phyloP scores from a whole-genome alignment of 2,329 filamentous ascomycete species.

The Drechslerella coelobrocha region DNA sequence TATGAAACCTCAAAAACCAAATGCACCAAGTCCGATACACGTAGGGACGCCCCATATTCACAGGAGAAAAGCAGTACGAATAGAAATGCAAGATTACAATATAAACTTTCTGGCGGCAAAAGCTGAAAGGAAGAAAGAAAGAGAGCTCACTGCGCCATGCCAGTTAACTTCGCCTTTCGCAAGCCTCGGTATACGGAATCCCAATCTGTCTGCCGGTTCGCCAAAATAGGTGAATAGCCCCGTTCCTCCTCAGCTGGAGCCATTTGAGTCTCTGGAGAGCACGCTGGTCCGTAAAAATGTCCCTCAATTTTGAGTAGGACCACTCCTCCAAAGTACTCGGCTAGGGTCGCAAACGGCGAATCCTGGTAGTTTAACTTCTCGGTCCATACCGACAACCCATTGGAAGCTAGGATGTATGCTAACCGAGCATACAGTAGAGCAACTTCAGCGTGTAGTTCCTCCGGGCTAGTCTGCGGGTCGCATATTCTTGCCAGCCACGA shows the following conservation, averaged over 20 bases:
- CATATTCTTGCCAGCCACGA: slow-evolving; percentile 12
- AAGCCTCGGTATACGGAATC: slow-evolving; percentile 26
- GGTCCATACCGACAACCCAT: not conserved
- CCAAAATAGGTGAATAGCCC: slow-evolving; percentile 22
- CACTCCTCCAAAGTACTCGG: slow-evolving; percentile 28
- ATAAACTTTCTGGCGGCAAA: too few species aligned
- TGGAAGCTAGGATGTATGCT: slow-evolving; percentile 13
- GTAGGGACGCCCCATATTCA: too few species aligned
- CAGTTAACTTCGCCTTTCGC: slow-evolving; percentile 20
- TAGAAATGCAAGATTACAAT: too few species aligned
- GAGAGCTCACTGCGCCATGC: slow-evolving; percentile 14
- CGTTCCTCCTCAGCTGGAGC: not conserved
- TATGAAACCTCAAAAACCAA: too few species aligned
- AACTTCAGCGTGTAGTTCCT: slow-evolving; percentile 12
- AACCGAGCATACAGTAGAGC: slow-evolving; percentile 29
- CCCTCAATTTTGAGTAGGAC: slow-evolving; percentile 27
- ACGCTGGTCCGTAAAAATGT: slow-evolving; percentile 14
- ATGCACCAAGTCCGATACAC: too few species aligned
- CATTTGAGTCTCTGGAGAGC: not conserved
- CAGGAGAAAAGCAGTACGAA: too few species aligned
- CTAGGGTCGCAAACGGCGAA: slow-evolving; percentile 18
- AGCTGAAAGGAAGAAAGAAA: slow-evolving; percentile 6
- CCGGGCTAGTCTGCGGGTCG: not conserved
- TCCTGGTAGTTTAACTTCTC: slow-evolving; percentile 1
- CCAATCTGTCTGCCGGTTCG: slow-evolving; percentile 38